phyloP scores from a whole-genome alignment of 225 moss, liverwort and hornwort species.

The Physcomitrellopsis africana region DNA sequence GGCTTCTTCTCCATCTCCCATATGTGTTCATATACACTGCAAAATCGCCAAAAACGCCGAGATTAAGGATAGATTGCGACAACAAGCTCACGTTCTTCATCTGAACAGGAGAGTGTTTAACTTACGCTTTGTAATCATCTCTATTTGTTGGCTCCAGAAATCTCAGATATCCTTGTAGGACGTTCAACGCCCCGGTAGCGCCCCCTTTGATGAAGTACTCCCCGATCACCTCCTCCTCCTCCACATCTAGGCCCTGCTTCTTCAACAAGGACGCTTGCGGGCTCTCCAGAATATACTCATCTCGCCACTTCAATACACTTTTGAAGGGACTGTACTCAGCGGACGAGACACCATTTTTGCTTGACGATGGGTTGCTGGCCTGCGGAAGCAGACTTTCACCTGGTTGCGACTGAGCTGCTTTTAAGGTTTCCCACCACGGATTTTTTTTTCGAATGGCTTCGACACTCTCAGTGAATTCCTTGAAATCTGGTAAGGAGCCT shows the following conservation, averaged over 20 bases:
- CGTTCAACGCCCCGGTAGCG: constrained; percentile 78
- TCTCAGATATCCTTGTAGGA: constrained; percentile 81
- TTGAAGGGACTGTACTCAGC: constrained; percentile 42
- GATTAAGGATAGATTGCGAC: constrained; percentile 5
- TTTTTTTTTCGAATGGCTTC: constrained; percentile 43
- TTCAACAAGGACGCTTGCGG: constrained; percentile 61
- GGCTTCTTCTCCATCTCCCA: constrained; percentile 73
- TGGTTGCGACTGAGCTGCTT: constrained; percentile 58
- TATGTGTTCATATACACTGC: constrained; percentile 77
- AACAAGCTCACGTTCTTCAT: neutral
- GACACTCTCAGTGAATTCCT: constrained; percentile 39
- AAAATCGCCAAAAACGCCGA: constrained; percentile 3
- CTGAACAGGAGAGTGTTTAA: constrained; percentile 13
- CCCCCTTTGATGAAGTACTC: constrained; percentile 78
- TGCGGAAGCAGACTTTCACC: constrained; percentile 65
- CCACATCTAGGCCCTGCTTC: constrained; percentile 46
- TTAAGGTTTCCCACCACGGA: constrained; percentile 59
- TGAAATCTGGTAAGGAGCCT: constrained; percentile 44
- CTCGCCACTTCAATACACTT: constrained; percentile 66
- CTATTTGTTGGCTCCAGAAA: constrained; percentile 85
- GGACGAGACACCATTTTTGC: constrained; percentile 6
- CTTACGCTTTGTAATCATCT: constrained; percentile 90
- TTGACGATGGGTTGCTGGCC: constrained; percentile 15
- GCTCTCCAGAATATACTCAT: constrained; percentile 78
- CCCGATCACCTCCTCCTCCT: constrained; percentile 38